A percentile compares a stretch with the other conserved stretches of the same genome.
These are phyloP conservation scores for Coemansia sp. DNA, from an alignment of 192 early-diverging fungal species.

Conservation along the genomic window DNA sequence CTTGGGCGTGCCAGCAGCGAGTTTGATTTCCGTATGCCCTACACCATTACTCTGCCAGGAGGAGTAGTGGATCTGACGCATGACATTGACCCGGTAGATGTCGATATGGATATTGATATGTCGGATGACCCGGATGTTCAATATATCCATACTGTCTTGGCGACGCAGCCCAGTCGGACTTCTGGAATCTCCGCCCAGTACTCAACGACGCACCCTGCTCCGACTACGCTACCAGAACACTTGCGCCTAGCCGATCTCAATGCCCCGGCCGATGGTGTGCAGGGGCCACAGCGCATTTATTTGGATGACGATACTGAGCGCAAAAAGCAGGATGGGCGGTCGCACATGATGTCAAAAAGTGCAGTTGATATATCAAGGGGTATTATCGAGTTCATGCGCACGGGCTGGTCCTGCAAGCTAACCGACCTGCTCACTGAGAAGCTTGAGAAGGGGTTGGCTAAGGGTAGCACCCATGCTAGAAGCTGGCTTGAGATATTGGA, in stretches of 20 bases:
- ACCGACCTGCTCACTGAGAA: slow-evolving; percentile 22
- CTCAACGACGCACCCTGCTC: background rate
- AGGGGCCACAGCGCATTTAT: slow-evolving; percentile 25
- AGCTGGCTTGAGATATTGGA: background rate
- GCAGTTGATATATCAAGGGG: slow-evolving; percentile 31
- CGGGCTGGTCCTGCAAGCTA: slow-evolving; percentile 19
- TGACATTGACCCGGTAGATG: slow-evolving; percentile 1
- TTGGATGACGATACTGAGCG: slow-evolving; percentile 26
- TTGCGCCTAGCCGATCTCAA: background rate
- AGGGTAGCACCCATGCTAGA: slow-evolving; percentile 4
- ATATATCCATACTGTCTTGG: background rate
- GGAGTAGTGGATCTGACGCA: background rate
- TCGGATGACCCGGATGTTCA: slow-evolving; percentile 1
- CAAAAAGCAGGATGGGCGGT: background rate
- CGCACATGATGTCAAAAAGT: slow-evolving; percentile 1
- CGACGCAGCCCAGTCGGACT: background rate
- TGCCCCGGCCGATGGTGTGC: background rate
- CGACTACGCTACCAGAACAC: background rate
- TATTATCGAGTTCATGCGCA: slow-evolving; percentile 21
- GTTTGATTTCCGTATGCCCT: background rate
- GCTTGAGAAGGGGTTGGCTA: slow-evolving; percentile 17
- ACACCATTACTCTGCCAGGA: background rate
- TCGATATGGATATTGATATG: slow-evolving; percentile 26
- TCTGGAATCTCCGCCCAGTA: background rate
- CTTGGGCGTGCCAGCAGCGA: background rate